Evolutionary conservation across 495 filamentous ascomycete genomes (phyloP).

Genomic region (Xylaria sp.): DNA sequence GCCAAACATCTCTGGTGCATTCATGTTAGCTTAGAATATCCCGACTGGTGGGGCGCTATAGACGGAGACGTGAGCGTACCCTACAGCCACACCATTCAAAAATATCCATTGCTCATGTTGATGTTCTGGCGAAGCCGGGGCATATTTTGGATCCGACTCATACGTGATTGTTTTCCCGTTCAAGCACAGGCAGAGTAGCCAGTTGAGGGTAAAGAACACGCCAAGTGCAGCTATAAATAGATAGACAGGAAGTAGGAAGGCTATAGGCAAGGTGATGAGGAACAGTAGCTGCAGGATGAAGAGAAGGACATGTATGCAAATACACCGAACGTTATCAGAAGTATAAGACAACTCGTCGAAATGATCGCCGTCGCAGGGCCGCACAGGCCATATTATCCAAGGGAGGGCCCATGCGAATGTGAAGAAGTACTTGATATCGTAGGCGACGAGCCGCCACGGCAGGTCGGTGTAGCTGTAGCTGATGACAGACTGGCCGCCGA

Average conservation of each 20-base stretch:
- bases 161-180: conserved; percentile 55
- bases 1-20: conserved; percentile 57
- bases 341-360: conserved; percentile 67
- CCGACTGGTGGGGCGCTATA: background rate
- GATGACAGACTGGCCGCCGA: conserved; percentile 55
- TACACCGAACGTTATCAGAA: conserved; percentile 53
- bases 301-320: conserved; percentile 60
- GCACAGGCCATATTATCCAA: conserved; percentile 60
- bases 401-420: conserved; percentile 57
- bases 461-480: conserved; percentile 67
- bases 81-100: conserved; percentile 71
- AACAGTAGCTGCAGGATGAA: conserved; percentile 58
- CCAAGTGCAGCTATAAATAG: conserved; percentile 45
- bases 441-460: conserved; percentile 60
- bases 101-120: conserved; percentile 75
- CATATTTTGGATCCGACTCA: conserved; percentile 52
- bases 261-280: conserved; percentile 56
- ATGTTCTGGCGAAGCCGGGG: conserved; percentile 49
- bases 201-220: conserved; percentile 54
- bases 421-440: conserved; percentile 63
- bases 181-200: conserved; percentile 55
- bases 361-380: conserved; percentile 53
- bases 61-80: conserved; percentile 49
- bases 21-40: conserved; percentile 5
- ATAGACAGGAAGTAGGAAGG: conserved; percentile 59